Conservation (phyloP, 2,329 filamentous ascomycete species). For the Fusarium sp. region DNA sequence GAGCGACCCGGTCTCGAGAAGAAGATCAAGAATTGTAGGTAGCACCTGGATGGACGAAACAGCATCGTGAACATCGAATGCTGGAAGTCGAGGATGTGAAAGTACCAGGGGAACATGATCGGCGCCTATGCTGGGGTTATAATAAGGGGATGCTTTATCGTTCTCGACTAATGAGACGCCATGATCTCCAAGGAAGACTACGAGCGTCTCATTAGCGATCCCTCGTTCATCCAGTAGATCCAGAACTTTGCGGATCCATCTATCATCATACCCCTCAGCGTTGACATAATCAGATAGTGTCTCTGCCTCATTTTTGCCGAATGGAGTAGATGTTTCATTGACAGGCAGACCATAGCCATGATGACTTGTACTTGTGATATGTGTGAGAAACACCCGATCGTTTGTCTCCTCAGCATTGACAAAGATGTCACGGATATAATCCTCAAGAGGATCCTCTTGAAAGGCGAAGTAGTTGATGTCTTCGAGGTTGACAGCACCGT, state of each 20-base stretch:
- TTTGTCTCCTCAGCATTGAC: conserved; percentile 41
- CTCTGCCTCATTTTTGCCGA: neutral
- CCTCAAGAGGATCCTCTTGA: conserved; percentile 41
- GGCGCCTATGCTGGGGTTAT: conserved; percentile 41
- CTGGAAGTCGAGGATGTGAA: conserved; percentile 45
- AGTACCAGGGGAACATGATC: conserved; percentile 45
- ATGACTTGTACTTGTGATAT: conserved; percentile 48
- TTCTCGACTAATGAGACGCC: conserved; percentile 46
- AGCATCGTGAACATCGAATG: conserved; percentile 37
- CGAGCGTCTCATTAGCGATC: conserved; percentile 46
- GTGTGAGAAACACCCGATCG: conserved; percentile 47
- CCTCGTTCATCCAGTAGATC: conserved; percentile 41
- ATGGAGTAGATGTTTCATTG: conserved; percentile 24
- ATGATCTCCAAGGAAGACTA: conserved; percentile 47
- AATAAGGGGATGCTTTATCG: conserved; percentile 40
- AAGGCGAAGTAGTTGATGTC: conserved; percentile 38
- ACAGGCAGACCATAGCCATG: conserved; percentile 26
- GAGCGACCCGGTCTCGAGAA: conserved; percentile 40
- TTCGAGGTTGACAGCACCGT: neutral
- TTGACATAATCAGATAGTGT: neutral
- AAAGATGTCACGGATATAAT: conserved; percentile 47
- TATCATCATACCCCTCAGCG: neutral
- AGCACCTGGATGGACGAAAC: conserved; percentile 44
- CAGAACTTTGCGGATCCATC: conserved; percentile 25
- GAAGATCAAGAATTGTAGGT: conserved; percentile 47